These are phyloP conservation scores for Clohesyomyces aquaticus DNA, from an alignment of 495 filamentous ascomycete species.

Conservation along the genomic window DNA sequence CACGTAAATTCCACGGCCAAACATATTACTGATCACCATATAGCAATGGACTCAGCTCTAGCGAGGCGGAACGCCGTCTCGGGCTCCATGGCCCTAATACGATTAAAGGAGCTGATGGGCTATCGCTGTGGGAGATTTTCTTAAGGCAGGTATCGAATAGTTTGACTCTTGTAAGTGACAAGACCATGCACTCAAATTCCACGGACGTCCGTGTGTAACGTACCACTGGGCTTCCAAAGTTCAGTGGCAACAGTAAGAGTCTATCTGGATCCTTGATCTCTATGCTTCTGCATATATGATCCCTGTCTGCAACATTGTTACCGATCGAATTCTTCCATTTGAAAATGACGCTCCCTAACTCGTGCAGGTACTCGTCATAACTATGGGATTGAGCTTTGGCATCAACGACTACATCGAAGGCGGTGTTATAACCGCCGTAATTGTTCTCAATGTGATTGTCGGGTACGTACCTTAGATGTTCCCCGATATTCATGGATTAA, in stretches of 20 bases:
- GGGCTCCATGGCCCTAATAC: constrained; percentile 39
- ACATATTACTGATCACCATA: constrained; percentile 11
- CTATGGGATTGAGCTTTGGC: constrained; percentile 38
- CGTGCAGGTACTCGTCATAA: constrained; percentile 38
- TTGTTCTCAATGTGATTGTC: constrained; percentile 74
- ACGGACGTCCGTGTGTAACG: not conserved
- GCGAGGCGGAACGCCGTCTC: constrained; percentile 40
- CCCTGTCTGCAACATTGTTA: too few relatives aligned
- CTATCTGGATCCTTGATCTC: not conserved
- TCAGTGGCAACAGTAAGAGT: not conserved
- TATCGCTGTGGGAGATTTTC: constrained; percentile 43
- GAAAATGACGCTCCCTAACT: not conserved
- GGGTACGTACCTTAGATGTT: constrained; percentile 48
- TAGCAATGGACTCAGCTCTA: constrained; percentile 35
- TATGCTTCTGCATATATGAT: not conserved
- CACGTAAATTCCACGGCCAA: not conserved
- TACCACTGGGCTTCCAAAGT: not conserved
- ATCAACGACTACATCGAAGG: constrained; percentile 41
- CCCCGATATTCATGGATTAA: not conserved
- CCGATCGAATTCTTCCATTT: too few relatives aligned
- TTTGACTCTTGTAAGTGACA: constrained; percentile 34
- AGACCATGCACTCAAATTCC: not conserved
- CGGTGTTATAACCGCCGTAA: constrained; percentile 56
- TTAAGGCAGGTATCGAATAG: constrained; percentile 42
- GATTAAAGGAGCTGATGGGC: constrained; percentile 43